Conservation (phyloP, 768 basidiomycete genomes). For the Phlebiopsis flavidoalba region DNA sequence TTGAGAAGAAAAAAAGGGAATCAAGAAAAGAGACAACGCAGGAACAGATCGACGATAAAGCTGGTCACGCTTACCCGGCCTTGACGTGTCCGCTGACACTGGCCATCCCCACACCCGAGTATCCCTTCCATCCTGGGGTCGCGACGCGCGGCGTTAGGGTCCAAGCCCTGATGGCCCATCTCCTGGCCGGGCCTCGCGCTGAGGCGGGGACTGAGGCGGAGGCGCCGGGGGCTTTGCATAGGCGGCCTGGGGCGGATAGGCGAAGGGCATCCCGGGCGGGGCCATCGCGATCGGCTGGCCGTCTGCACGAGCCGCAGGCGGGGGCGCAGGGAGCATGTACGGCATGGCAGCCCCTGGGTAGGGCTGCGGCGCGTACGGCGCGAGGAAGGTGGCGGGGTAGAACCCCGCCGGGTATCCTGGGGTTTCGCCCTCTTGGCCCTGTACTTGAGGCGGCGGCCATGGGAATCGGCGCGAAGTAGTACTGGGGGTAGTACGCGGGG, state of each 20-base stretch:
- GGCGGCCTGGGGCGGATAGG: not conserved
- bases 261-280: constrained; percentile 4
- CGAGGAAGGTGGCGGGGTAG: constrained; percentile 43
- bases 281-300: constrained; percentile 7
- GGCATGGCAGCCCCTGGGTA: constrained; percentile 30
- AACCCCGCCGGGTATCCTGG: constrained; percentile 35
- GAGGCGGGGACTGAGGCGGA: not conserved
- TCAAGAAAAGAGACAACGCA: not conserved
- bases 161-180: constrained; percentile 8
- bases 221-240: not conserved
- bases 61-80: not conserved
- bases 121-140: constrained; percentile 13
- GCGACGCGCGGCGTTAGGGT: constrained; percentile 1
- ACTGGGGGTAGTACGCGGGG: constrained; percentile 46
- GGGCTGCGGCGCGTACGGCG: constrained; percentile 41
- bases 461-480: constrained; percentile 39
- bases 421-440: constrained; percentile 38
- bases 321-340: constrained; percentile 38
- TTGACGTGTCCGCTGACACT: not conserved
- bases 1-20: not conserved
- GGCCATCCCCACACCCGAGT: constrained; percentile 18
- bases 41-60: not conserved
- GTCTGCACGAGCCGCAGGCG: not conserved
- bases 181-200: constrained; percentile 6
- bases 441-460: constrained; percentile 34